phyloP scores from a whole-genome alignment of 169 alveolate species.

The Cryptosporidium tyzzeri region DNA sequence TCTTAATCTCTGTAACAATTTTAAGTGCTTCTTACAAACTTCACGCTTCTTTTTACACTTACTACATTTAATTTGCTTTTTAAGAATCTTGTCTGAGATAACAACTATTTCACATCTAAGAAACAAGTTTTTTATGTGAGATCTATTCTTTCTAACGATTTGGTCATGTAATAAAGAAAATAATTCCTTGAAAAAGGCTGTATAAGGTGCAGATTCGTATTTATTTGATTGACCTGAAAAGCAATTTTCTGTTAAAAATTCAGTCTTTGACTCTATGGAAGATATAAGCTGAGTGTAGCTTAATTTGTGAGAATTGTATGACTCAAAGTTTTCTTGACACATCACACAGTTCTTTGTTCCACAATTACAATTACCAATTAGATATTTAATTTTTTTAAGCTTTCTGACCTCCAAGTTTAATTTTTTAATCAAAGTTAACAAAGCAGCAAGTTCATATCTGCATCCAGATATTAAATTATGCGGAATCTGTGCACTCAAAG shows the following conservation, averaged over 20 bases:
- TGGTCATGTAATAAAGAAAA: neutral
- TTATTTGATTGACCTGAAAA: neutral
- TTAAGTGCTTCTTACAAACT: neutral
- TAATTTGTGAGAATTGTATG: no score
- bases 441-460: neutral
- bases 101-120: neutral
- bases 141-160: neutral
- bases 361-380: neutral
- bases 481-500: neutral
- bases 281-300: no score
- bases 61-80: neutral
- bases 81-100: neutral
- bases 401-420: neutral
- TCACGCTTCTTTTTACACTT: conserved; percentile 1
- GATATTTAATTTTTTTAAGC: neutral
- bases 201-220: neutral
- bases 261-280: neutral
- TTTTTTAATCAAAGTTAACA: neutral
- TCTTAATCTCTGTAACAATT: neutral
- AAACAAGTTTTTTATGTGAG: neutral
- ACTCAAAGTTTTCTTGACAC: neutral
- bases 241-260: neutral
- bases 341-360: neutral
- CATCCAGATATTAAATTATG: neutral
- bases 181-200: neutral